phyloP scores from a whole-genome alignment of 2,329 filamentous ascomycete genomes.

The Phaeoacremonium minimum region DNA sequence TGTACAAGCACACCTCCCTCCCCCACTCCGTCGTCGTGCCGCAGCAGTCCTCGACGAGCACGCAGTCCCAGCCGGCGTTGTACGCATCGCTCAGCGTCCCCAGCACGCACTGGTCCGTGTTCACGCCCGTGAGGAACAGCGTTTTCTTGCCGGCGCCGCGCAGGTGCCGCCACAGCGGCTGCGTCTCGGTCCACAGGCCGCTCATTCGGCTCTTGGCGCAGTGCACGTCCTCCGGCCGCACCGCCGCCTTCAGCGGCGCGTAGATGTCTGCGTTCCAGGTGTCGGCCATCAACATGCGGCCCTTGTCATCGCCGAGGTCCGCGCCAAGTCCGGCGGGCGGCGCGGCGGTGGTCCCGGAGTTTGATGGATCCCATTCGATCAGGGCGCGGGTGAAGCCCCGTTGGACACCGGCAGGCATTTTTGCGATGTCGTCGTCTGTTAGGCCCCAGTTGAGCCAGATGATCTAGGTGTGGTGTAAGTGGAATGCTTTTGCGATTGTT shows the following conservation, averaged over 20 bases:
- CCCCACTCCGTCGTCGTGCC: constrained; percentile 40
- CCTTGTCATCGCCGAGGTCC: constrained; percentile 37
- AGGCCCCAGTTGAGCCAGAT: constrained; percentile 57
- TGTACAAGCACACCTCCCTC: constrained; percentile 27
- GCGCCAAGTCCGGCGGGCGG: constrained; percentile 33
- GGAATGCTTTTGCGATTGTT: background rate
- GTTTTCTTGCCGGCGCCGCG: constrained; percentile 33
- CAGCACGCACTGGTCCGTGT: constrained; percentile 58
- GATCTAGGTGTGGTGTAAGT: constrained; percentile 19
- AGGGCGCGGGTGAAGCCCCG: constrained; percentile 40
- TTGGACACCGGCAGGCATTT: constrained; percentile 43
- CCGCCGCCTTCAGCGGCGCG: constrained; percentile 33
- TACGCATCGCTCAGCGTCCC: constrained; percentile 52
- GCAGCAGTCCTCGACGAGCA: constrained; percentile 50
- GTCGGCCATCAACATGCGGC: constrained; percentile 44
- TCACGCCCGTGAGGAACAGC: constrained; percentile 53
- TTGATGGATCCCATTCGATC: constrained; percentile 13
- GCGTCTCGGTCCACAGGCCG: constrained; percentile 45
- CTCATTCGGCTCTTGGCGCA: constrained; percentile 56
- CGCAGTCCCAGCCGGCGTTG: constrained; percentile 49
- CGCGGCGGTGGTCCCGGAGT: background rate
- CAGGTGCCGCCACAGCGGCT: constrained; percentile 36
- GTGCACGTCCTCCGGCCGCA: constrained; percentile 35
- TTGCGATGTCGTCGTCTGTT: constrained; percentile 41
- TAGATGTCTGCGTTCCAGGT: constrained; percentile 53